Base-by-base conservation (phyloP, 2,329 filamentous ascomycete genomes). In the Juglanconis sp. region DNA sequence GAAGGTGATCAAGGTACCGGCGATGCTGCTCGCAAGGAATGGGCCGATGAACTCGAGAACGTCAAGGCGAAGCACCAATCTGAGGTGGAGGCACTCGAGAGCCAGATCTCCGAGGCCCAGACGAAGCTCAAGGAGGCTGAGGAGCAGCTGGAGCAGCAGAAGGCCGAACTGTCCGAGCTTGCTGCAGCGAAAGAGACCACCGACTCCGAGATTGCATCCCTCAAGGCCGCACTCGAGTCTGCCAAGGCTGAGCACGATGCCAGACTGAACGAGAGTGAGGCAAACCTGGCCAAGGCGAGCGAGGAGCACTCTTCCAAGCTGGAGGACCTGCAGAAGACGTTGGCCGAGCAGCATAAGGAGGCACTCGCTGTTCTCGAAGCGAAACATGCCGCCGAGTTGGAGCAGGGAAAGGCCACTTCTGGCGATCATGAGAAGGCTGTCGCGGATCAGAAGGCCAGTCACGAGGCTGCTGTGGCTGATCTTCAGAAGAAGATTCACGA, bases 401-500 rank as follows among this genome's bases (percentile, higher is more conserved):
- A 77, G 6, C 76, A 80, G 66, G 78, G 75, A 58, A 74, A 78
- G 65, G 67, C 76, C 1, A 74, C 79, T 53, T 73, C 74, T 8
- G 73, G 75, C 11, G 78, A 77, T 2, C 79, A 83, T 35, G 79
- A 84, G 61, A 73, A 79, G 58, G 74, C 78, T 24, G 68, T 86
- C 34, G 71, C 76, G 9, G 81, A 83, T 9, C 73, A 86, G 51
- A 82, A 80, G 67, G 66, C 76, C 4, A 72, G 72, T 52, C 82
- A 87, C 63, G 81, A 85, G 57, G 67, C 74, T 10, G 71, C 74
- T 3, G 67, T 79, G 35, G 75, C 74, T 31, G 79, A 79, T 24
- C 72, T 87, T 50, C 80, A 87, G 70, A 79, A 76, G 67, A 81
- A 83, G 71, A 76, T 88, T 36, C 79, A 84, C 24, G 79, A 81